Percentiles rank a stretch among this genome's conserved stretches.
These are phyloP conservation scores for Hypoxylon cercidicola DNA, from an alignment of 495 filamentous ascomycete species.

Conservation along the genomic window DNA sequence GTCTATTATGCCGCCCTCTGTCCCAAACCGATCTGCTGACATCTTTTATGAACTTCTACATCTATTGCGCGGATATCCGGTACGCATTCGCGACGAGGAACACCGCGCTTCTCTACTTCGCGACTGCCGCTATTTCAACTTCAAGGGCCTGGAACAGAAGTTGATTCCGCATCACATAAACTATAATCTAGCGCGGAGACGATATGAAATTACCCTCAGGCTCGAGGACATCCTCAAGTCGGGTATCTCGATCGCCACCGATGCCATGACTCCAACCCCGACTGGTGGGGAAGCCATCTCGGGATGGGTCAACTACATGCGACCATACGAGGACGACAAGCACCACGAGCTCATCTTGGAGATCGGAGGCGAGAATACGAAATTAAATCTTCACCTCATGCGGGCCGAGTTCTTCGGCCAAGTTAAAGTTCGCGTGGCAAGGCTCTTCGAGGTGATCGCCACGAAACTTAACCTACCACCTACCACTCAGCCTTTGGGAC, in stretches of 20 bases:
- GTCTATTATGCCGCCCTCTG: constrained; percentile 80
- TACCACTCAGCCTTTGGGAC: constrained; percentile 70
- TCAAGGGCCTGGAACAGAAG: constrained; percentile 89
- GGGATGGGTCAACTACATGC: constrained; percentile 79
- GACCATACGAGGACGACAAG: constrained; percentile 82
- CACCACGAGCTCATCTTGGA: constrained; percentile 82
- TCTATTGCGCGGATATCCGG: constrained; percentile 85
- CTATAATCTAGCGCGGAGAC: constrained; percentile 73
- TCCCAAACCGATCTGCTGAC: constrained; percentile 82
- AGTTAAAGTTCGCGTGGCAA: constrained; percentile 72
- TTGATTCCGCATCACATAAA: constrained; percentile 81
- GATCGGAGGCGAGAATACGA: constrained; percentile 73
- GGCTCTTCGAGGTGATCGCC: constrained; percentile 80
- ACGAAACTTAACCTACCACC: constrained; percentile 80
- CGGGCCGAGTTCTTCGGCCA: constrained; percentile 78
- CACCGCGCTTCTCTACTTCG: constrained; percentile 83
- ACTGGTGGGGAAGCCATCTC: constrained; percentile 46
- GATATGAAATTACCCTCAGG: constrained; percentile 81
- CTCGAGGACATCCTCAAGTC: constrained; percentile 88
- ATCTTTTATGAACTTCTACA: constrained; percentile 87
- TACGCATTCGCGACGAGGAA: constrained; percentile 77
- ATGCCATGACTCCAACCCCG: constrained; percentile 46
- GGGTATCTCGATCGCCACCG: constrained; percentile 72
- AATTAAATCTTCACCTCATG: constrained; percentile 64
- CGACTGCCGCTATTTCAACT: constrained; percentile 92